Evolutionary conservation across 2,329 filamentous ascomycete species (phyloP).

Genomic region (Ophiosphaerella herpotricha): DNA sequence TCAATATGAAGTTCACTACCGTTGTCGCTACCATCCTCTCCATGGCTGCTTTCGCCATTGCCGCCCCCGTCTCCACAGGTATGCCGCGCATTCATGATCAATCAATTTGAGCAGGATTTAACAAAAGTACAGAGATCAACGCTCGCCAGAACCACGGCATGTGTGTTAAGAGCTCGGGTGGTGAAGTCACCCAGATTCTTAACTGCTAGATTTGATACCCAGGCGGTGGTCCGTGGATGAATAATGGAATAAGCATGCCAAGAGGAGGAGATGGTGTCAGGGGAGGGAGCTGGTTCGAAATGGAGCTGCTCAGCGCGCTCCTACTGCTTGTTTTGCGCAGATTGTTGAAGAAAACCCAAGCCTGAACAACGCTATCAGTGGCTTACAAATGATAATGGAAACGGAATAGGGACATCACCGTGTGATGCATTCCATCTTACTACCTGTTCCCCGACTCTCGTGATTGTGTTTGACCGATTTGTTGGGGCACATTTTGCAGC

Average conservation of each 20-base stretch:
- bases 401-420: background rate
- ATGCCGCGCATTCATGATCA: slow-evolving; percentile 3
- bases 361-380: background rate
- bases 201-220: slow-evolving; percentile 28
- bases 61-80: slow-evolving; percentile 36
- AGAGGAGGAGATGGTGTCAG: background rate
- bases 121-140: slow-evolving; percentile 24
- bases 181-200: slow-evolving; percentile 24
- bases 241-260: background rate
- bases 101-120: slow-evolving; percentile 4
- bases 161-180: slow-evolving; percentile 34
- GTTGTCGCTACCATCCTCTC: slow-evolving; percentile 40
- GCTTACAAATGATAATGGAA: background rate
- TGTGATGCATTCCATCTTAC: background rate
- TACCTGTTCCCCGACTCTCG: too few species aligned
- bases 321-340: too few species aligned
- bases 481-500: too few species aligned
- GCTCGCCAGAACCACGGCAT: slow-evolving; percentile 44
- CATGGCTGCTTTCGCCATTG: slow-evolving; percentile 41
- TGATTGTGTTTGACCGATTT: too few species aligned
- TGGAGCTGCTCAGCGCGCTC: too few species aligned
- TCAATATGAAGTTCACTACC: slow-evolving; percentile 43
- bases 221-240: background rate
- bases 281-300: too few species aligned
- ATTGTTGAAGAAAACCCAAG: background rate